A percentile compares a stretch with the other conserved stretches of the same genome.
Conservation (phyloP, 2,329 filamentous ascomycete genomes). For the Aspergillus oerlinghausenensis region DNA sequence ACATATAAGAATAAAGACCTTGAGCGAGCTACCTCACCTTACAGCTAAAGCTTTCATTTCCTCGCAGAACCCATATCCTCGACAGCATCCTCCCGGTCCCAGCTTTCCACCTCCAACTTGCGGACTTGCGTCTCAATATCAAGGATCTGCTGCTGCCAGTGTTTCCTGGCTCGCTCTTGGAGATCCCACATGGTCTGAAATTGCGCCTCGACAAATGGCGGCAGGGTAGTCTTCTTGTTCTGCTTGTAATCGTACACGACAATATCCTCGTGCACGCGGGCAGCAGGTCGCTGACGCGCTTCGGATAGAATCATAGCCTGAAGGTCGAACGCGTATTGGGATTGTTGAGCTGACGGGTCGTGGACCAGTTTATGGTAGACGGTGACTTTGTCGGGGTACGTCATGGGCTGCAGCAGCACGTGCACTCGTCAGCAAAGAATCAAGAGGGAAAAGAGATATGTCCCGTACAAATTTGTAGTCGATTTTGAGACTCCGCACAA, state of each 20-base stretch:
- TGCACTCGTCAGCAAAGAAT: slow-evolving; percentile 4
- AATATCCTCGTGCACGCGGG: slow-evolving; percentile 71
- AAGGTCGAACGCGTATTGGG: slow-evolving; percentile 37
- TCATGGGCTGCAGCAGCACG: slow-evolving; percentile 62
- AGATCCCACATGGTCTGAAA: slow-evolving; percentile 56
- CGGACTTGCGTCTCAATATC: slow-evolving; percentile 56
- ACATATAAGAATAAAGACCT: background rate
- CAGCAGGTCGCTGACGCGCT: slow-evolving; percentile 65
- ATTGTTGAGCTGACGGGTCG: slow-evolving; percentile 41
- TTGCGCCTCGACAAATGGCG: slow-evolving; percentile 57
- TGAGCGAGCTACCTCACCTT: background rate
- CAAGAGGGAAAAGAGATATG: background rate
- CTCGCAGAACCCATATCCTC: slow-evolving; percentile 59
- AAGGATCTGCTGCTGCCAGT: slow-evolving; percentile 51
- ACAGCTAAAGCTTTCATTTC: slow-evolving; percentile 1
- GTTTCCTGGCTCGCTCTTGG: slow-evolving; percentile 56
- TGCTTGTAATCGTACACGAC: slow-evolving; percentile 70
- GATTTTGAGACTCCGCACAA: slow-evolving; percentile 72
- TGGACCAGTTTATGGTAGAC: slow-evolving; percentile 73
- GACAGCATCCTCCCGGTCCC: slow-evolving; percentile 66
- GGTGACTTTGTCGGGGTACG: slow-evolving; percentile 74
- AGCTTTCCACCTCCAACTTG: slow-evolving; percentile 65
- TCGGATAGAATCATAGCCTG: slow-evolving; percentile 70
- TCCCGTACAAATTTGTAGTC: slow-evolving; percentile 80
- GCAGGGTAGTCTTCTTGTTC: slow-evolving; percentile 53